These are phyloP conservation scores for Adansonia rubrostipa DNA, from an alignment of 441 rosid species.

Conservation along the genomic window DNA sequence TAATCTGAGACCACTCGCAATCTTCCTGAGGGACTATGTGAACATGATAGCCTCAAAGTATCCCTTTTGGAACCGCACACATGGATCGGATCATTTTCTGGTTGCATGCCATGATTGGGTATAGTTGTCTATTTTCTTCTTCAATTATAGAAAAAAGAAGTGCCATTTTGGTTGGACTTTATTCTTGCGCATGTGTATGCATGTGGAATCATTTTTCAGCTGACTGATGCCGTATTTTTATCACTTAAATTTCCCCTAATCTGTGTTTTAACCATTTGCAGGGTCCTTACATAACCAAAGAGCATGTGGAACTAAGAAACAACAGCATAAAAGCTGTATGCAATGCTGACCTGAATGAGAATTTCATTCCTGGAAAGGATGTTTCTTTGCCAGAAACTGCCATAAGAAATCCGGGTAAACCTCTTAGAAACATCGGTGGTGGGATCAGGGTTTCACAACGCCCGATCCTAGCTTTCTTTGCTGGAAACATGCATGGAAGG, in stretches of 20 bases:
- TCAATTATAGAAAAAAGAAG: not conserved
- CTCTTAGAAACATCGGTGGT: slow-evolving; percentile 62
- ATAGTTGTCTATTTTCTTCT: not conserved
- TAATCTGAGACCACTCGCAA: slow-evolving; percentile 61
- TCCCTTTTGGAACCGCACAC: slow-evolving; percentile 87
- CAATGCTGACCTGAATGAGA: slow-evolving; percentile 82
- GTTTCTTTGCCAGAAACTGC: slow-evolving; percentile 86
- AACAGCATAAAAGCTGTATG: slow-evolving; percentile 78
- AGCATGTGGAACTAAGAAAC: slow-evolving; percentile 61
- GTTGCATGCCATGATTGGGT: slow-evolving; percentile 98
- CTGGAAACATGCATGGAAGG: slow-evolving; percentile 83
- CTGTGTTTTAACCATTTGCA: slow-evolving; percentile 31
- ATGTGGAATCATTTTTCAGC: not conserved
- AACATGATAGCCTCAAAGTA: slow-evolving; percentile 70
- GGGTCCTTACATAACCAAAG: slow-evolving; percentile 82
- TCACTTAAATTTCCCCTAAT: slow-evolving; percentile 18
- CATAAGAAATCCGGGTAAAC: slow-evolving; percentile 65
- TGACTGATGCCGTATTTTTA: not conserved
- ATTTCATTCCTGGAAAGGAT: slow-evolving; percentile 62
- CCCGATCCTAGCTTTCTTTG: slow-evolving; percentile 85
- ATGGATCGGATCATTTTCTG: slow-evolving; percentile 82
- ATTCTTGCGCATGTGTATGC: not conserved
- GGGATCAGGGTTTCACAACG: slow-evolving; percentile 80
- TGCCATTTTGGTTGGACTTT: not conserved
- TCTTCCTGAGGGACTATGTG: slow-evolving; percentile 63